Percentiles rank a stretch among this genome's conserved stretches.
These are phyloP conservation scores for Colletotrichum sansevieriae DNA, from an alignment of 2,329 filamentous ascomycete species.

Conservation along the genomic window DNA sequence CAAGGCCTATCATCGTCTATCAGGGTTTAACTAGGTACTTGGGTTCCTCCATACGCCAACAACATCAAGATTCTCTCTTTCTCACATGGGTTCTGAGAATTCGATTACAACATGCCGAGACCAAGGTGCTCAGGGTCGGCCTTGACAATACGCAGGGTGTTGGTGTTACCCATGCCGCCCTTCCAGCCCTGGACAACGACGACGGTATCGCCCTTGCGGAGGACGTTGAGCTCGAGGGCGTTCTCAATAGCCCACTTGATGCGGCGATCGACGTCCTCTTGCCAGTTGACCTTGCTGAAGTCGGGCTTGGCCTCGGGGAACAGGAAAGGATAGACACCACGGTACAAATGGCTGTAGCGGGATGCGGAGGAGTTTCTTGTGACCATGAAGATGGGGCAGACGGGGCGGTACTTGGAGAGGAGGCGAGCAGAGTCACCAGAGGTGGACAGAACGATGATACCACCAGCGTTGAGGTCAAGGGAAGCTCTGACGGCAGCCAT, in stretches of 20 bases:
- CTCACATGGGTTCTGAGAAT: not conserved
- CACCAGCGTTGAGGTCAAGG: slow-evolving; percentile 95
- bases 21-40: slow-evolving; percentile 40
- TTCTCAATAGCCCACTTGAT: slow-evolving; percentile 96
- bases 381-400: slow-evolving; percentile 99
- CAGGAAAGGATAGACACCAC: slow-evolving; percentile 97
- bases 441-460: slow-evolving; percentile 95
- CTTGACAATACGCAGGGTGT: slow-evolving; percentile 78
- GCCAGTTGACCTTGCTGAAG: slow-evolving; percentile 93
- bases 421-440: slow-evolving; percentile 95
- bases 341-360: slow-evolving; percentile 94
- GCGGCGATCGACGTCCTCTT: slow-evolving; percentile 97
- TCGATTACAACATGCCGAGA: slow-evolving; percentile 59
- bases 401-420: slow-evolving; percentile 97
- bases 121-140: slow-evolving; percentile 71
- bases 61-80: slow-evolving; percentile 18
- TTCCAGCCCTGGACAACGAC: slow-evolving; percentile 93
- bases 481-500: slow-evolving; percentile 97
- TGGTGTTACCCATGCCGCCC: slow-evolving; percentile 92
- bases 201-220: slow-evolving; percentile 79
- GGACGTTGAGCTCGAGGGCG: slow-evolving; percentile 84
- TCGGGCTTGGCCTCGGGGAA: slow-evolving; percentile 95
- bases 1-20: slow-evolving; percentile 38
- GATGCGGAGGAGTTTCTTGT: slow-evolving; percentile 87
- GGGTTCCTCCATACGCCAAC: slow-evolving; percentile 36